A percentile compares a stretch with the other conserved stretches of the same genome.
These are phyloP conservation scores for Avena insularis DNA, from an alignment of 176 grass and related monocot genomes.

Conservation along the genomic window DNA sequence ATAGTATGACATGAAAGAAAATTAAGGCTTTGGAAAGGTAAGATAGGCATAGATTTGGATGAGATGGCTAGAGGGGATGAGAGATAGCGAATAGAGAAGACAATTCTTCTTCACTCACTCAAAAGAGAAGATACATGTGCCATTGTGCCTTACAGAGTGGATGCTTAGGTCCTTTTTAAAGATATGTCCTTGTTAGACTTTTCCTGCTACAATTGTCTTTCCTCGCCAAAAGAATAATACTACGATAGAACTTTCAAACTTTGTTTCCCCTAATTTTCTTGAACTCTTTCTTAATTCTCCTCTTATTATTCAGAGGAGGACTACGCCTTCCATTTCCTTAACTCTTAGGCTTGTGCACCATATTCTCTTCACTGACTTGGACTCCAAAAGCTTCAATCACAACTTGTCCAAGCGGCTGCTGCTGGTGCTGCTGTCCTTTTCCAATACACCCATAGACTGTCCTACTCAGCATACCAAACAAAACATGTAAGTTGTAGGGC, in stretches of 20 bases:
- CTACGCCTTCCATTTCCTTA: background rate
- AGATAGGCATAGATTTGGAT: background rate
- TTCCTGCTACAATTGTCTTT: background rate
- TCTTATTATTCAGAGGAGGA: background rate
- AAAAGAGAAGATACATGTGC: background rate
- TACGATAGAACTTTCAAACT: background rate
- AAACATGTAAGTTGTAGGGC: background rate
- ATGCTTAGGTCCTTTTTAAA: background rate
- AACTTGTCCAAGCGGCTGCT: slow-evolving; percentile 18
- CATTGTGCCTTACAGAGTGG: background rate
- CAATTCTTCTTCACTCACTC: background rate
- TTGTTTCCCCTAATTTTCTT: background rate
- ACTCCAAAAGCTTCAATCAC: slow-evolving; percentile 16
- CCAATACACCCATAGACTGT: background rate
- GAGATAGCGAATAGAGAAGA: background rate
- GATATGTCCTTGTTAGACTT: background rate
- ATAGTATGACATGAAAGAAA: background rate
- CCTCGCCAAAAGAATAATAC: background rate
- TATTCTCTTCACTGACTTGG: slow-evolving; percentile 15
- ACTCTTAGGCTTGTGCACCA: background rate
- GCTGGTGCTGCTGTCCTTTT: slow-evolving; percentile 9
- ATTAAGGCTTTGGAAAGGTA: background rate
- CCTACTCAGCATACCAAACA: slow-evolving; percentile 30
- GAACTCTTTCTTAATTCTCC: background rate
- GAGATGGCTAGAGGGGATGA: background rate